Conservation (phyloP, 176 grass and related monocot genomes). For the Themeda triandra region DNA sequence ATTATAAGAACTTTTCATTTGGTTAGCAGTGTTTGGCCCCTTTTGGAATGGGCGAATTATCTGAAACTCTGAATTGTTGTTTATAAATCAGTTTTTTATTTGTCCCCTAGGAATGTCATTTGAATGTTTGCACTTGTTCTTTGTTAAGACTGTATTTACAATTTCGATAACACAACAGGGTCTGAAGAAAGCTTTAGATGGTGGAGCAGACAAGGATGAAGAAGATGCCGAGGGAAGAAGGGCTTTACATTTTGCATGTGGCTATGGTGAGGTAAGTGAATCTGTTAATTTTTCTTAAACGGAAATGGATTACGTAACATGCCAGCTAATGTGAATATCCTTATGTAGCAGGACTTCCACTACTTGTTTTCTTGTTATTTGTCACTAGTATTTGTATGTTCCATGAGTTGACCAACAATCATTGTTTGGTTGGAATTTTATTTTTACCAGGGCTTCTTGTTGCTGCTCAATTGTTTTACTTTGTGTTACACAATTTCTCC, state of each 20-base stretch:
- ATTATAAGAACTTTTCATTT: neutral
- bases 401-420: neutral
- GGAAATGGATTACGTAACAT: neutral
- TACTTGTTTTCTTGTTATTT: neutral
- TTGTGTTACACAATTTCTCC: neutral
- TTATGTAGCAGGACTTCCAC: neutral
- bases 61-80: neutral
- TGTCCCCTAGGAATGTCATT: neutral
- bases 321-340: neutral
- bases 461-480: neutral
- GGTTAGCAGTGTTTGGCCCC: neutral
- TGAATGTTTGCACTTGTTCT: neutral
- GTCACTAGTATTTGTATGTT: neutral
- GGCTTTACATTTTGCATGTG: slow-evolving; percentile 99
- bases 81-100: slow-evolving; percentile 9
- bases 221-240: slow-evolving; percentile 89
- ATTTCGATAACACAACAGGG: slow-evolving; percentile 26
- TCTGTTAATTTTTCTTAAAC: neutral
- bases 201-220: slow-evolving; percentile 83
- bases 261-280: slow-evolving; percentile 78
- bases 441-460: neutral
- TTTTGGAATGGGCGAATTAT: neutral
- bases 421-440: neutral
- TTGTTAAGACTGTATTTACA: neutral
- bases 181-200: slow-evolving; percentile 84